Base-by-base conservation (phyloP, 2,329 filamentous ascomycete genomes). In the Paramyrothecium roridum region DNA sequence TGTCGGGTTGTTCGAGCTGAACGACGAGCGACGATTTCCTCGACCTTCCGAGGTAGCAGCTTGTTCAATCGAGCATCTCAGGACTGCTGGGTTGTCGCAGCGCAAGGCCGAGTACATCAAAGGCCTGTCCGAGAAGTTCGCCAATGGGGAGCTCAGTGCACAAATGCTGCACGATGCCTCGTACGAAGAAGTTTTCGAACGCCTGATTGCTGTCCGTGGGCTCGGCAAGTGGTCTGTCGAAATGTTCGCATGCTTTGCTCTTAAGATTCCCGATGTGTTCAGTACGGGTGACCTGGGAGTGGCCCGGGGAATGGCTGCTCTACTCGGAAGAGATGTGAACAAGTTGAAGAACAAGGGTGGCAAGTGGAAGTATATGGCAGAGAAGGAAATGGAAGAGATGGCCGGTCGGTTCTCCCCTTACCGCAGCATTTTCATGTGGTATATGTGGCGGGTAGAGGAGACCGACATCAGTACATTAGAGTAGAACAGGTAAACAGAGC, bases 311-410 rank as follows among this genome's bases (percentile, higher is more conserved):
- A 96, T 97, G 87, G 95, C 95, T 1, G 87, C 89, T 0, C 93
- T 95, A 67, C 80, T 87, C 50, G 95, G 95, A 1, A 84, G 84
- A 56, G 91, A 98, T 69, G 86, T 98, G 21, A 84, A 79, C 48
- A 96, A 93, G 73, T 75, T 97, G 56, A 97, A 96, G 75, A 78
- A 76, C 37, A 86, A 86, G 23, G 87, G 87, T 33, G 90, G 90
- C 48, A 98, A 98, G 76, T 98, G 92, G 88, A 98, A 98, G 78
- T 99, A 98, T 71, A 96, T 98, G 92, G 83, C 82, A 37, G 95
- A 98, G 75, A 83, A 86, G 68, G 95, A 98, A 57, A 98, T 99
- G 95, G 70, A 88, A 57, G 89, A 92, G 61, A 80, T 91, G 60
- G 87, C 91, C 13, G 89, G 87, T 55, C 85, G 80, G 67, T 99